phyloP scores from a whole-genome alignment of 805 yeast genomes.

The Grigorovia humatica region DNA sequence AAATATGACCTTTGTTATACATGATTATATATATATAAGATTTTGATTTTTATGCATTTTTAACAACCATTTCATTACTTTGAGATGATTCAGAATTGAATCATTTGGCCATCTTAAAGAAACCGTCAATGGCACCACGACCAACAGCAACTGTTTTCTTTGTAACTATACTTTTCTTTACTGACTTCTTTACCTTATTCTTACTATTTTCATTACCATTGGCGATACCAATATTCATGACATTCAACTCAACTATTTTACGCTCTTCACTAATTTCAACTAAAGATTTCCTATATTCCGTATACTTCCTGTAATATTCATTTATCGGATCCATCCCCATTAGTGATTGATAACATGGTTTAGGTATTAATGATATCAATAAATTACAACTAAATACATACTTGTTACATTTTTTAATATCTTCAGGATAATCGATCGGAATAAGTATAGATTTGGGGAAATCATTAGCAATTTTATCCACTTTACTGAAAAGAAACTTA shows the following conservation, averaged over 20 bases:
- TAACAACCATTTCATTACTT: too few species aligned
- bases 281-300: conserved; percentile 15
- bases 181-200: conserved; percentile 11
- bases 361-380: conserved; percentile 40
- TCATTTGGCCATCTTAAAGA: conserved; percentile 38
- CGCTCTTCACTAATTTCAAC: conserved; percentile 13
- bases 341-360: conserved; percentile 29
- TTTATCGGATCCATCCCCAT: conserved; percentile 14
- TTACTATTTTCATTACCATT: conserved; percentile 6
- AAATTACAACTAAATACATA: conserved; percentile 30
- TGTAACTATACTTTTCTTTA: conserved; percentile 19
- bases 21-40: not conserved
- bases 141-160: conserved; percentile 42
- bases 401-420: conserved; percentile 31
- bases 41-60: too few species aligned
- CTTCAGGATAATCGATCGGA: conserved; percentile 22
- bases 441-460: conserved; percentile 33
- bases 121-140: conserved; percentile 61
- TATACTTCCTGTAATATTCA: conserved; percentile 27
- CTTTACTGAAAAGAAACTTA: conserved; percentile 31
- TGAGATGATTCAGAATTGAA: too few species aligned
- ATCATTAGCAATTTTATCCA: conserved; percentile 25
- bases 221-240: conserved; percentile 22
- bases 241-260: conserved; percentile 24
- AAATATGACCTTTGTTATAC: not conserved